Evolutionary conservation across 2,329 filamentous ascomycete genomes (phyloP).

Genomic region (Pseudogymnoascus sp.): DNA sequence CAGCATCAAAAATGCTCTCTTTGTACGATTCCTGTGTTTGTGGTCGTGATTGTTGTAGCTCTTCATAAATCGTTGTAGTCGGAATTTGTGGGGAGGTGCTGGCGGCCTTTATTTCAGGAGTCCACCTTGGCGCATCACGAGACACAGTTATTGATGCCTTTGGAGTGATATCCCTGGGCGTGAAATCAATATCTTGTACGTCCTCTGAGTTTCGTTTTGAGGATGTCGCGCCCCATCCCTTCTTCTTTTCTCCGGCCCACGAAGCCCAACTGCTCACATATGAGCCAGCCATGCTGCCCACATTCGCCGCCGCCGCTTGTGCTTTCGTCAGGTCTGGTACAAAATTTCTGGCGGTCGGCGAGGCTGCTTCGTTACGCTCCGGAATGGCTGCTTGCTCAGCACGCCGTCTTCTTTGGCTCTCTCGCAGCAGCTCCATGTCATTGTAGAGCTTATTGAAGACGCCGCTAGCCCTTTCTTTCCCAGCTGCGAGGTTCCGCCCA

Average conservation of each 20-base stretch:
- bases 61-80: neutral
- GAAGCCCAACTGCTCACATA: slow-evolving; percentile 62
- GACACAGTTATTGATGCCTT: neutral
- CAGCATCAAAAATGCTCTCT: slow-evolving; percentile 28
- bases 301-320: slow-evolving; percentile 39
- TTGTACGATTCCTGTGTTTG: slow-evolving; percentile 22
- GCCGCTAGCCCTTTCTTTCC: slow-evolving; percentile 77
- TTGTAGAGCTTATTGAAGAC: slow-evolving; percentile 84
- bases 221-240: slow-evolving; percentile 29
- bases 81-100: neutral
- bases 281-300: slow-evolving; percentile 48
- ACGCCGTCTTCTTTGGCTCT: slow-evolving; percentile 57
- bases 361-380: slow-evolving; percentile 16
- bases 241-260: slow-evolving; percentile 70
- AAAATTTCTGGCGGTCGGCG: slow-evolving; percentile 17
- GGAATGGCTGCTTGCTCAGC: slow-evolving; percentile 41
- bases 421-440: slow-evolving; percentile 75
- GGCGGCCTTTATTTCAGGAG: neutral
- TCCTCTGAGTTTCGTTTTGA: neutral
- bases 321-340: slow-evolving; percentile 34
- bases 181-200: neutral
- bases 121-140: neutral
- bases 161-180: neutral
- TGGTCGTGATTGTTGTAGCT: slow-evolving; percentile 14
- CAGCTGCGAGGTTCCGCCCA: slow-evolving; percentile 80